Evolutionary conservation across 257 asterid species (phyloP).

Genomic region (Solanum peruvianum): DNA sequence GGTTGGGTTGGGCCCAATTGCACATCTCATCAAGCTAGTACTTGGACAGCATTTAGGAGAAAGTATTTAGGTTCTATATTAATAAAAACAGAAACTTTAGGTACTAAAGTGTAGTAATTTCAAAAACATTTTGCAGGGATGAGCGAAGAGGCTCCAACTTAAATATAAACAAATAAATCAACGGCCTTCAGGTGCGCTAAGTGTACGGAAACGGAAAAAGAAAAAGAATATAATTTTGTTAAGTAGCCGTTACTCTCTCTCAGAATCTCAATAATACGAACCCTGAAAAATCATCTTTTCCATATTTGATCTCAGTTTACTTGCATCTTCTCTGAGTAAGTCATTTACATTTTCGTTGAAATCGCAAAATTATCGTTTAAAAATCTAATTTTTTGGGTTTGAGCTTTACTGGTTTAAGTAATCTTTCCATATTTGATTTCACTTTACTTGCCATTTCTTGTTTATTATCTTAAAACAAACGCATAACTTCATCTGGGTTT

Average conservation of each 20-base stretch:
- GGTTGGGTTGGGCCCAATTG: background rate
- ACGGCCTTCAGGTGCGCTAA: slow-evolving; percentile 10
- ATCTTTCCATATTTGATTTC: background rate
- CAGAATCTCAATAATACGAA: background rate
- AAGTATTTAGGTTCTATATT: background rate
- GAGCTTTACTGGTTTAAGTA: background rate
- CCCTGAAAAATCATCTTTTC: background rate
- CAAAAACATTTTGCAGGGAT: background rate
- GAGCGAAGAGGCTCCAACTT: background rate
- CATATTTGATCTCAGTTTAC: background rate
- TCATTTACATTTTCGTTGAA: background rate
- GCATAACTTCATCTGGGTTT: background rate
- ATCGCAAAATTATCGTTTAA: background rate
- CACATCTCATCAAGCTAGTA: no score
- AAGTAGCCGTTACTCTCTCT: slow-evolving; percentile 45
- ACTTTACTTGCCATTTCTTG: background rate
- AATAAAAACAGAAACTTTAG: background rate
- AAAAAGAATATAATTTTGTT: background rate
- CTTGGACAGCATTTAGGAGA: background rate
- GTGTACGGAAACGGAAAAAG: slow-evolving; percentile 18
- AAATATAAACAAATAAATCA: background rate
- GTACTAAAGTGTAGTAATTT: background rate
- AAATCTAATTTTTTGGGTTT: background rate
- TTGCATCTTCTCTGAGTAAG: background rate
- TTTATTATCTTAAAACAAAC: background rate